Percentiles rank a stretch among this genome's conserved stretches.
phyloP scores from a whole-genome alignment of 129 eudicot genomes.

The Lactuca sativa region DNA sequence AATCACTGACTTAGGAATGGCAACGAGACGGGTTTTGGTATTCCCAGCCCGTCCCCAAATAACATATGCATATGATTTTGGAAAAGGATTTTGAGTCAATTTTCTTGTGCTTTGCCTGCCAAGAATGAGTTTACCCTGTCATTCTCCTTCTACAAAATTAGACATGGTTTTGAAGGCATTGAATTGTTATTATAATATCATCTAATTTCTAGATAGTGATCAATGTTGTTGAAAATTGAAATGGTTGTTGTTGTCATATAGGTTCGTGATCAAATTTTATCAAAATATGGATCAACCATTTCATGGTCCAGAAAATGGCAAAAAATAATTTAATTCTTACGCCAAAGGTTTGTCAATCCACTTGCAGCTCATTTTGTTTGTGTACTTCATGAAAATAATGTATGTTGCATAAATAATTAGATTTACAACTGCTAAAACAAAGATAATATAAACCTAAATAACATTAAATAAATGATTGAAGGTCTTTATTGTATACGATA shows the following conservation, averaged over 20 bases:
- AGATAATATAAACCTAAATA: no score
- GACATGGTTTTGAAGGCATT: conserved; percentile 73
- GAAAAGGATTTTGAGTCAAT: conserved; percentile 86
- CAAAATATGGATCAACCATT: conserved; percentile 75
- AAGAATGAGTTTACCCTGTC: conserved; percentile 51
- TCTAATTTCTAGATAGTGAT: background rate
- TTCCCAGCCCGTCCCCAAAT: conserved; percentile 25
- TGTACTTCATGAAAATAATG: no score
- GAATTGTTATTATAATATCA: background rate
- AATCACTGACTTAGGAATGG: conserved; percentile 41
- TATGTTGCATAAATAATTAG: no score
- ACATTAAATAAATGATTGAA: no score
- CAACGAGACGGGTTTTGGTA: no score
- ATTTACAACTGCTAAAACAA: no score
- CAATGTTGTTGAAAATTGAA: background rate
- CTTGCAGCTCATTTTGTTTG: no score
- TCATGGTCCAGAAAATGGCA: conserved; percentile 92
- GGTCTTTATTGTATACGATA: no score
- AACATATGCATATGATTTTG: conserved; percentile 64
- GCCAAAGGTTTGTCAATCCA: conserved; percentile 60
- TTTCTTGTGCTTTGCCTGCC: conserved; percentile 25
- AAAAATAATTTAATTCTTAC: conserved; percentile 64
- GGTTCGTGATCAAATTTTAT: conserved; percentile 79
- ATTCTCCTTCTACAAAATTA: conserved; percentile 66
- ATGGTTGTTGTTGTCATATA: conserved; percentile 23